Evolutionary conservation across 495 filamentous ascomycete species (phyloP), one percentile per base, ranked within the genome.

Genomic region (Aspergillus kassunensis): DNA sequence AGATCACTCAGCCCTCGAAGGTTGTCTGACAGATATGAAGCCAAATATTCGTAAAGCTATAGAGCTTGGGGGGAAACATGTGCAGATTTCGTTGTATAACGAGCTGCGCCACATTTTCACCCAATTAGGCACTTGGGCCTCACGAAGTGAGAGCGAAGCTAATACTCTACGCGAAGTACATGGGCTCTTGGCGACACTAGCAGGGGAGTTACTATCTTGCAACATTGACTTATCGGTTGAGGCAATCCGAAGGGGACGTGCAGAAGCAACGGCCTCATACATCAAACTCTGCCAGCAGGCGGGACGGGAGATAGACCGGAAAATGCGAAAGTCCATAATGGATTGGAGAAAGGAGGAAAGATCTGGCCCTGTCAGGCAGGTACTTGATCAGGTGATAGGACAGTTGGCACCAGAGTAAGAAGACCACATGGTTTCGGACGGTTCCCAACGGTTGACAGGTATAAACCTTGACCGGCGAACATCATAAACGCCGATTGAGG

Each of bases 41-140:
- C 56, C 55, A 59, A 56, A 59, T 39, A 44, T 73, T 39, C 63
- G 68, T 43, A 56, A 61, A 53, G 68, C 62, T 21, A 31, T 73
- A 46, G 57, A 65, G 51, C 59, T 64, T 27, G 69, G 73, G 16
- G 70, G 60, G 19, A 63, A 70, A 60, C 58, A 60, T 31, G 70
- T 77, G 54, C 67, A 76, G 55, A 61, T 67, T 47, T 68, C 68
- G 31, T 63, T 71, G 21, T 79, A 75, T 54, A 64, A 71, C 10
- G 69, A 71, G 49, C 65, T 77, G 53, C 67, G 66, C 56, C 54
- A 45, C 49, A 56, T 76, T 6, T 74, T 77, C 42, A 57, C 43
- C 20, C 69, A 63, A 49, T 51, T 78, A 46, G 56, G 61, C 52
- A 53, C 53, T 46, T 66, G 67, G 67, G 54, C 54, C 5, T 40